Conservation (phyloP, 2,329 filamentous ascomycete genomes). For the Fusarium bactridioides region DNA sequence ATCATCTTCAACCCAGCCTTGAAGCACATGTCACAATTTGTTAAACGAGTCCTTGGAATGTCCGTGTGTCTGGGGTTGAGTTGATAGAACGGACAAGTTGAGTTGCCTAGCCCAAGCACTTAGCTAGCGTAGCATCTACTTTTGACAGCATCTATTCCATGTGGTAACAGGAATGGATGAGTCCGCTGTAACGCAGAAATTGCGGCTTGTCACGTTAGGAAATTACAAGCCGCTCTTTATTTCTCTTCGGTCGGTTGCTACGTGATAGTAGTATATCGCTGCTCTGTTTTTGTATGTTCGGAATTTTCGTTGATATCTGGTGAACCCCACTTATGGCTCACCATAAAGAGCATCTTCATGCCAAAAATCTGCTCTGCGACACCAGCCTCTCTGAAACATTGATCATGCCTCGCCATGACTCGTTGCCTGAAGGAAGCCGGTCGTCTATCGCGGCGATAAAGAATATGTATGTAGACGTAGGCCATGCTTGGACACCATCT, state of each 20-base stretch:
- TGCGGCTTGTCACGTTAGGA: neutral
- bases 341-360: slow-evolving; percentile 13
- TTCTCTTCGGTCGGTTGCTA: neutral
- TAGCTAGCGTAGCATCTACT: neutral
- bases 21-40: neutral
- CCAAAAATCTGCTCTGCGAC: slow-evolving; percentile 28
- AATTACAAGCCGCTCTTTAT: neutral
- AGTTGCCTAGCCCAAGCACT: neutral
- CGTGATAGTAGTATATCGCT: neutral
- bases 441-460: slow-evolving; percentile 5
- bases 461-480: neutral
- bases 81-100: slow-evolving; percentile 14
- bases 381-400: slow-evolving; percentile 13
- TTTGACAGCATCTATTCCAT: slow-evolving; percentile 6
- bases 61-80: slow-evolving; percentile 18
- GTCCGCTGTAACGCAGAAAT: neutral
- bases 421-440: slow-evolving; percentile 1
- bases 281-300: neutral
- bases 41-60: slow-evolving; percentile 4
- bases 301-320: neutral
- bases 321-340: neutral
- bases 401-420: slow-evolving; percentile 28
- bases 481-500: slow-evolving; percentile 6
- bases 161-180: neutral
- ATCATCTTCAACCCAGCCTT: neutral